phyloP scores from a whole-genome alignment of 352 stramenopile genomes.

The Hyaloperonospora brassicae region DNA sequence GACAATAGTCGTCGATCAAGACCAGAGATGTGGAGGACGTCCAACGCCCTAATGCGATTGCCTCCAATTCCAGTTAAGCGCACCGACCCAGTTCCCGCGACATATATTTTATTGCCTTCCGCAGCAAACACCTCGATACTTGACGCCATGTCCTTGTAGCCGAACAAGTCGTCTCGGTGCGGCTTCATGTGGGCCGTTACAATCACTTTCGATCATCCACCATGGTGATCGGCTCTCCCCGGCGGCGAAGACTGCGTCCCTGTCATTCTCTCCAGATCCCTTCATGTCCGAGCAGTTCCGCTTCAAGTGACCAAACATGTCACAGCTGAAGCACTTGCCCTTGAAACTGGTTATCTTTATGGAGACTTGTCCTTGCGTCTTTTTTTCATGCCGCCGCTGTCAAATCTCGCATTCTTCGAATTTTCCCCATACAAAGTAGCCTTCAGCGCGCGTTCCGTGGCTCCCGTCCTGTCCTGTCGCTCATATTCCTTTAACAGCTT shows the following conservation, averaged over 20 bases:
- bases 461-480: slow-evolving; percentile 9
- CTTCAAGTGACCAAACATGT: slow-evolving; percentile 2
- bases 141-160: neutral
- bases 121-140: neutral
- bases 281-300: neutral
- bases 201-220: neutral
- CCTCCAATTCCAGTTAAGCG: neutral
- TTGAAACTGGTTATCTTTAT: slow-evolving; percentile 6
- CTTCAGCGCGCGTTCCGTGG: slow-evolving; percentile 1
- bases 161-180: neutral
- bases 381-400: neutral
- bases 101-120: neutral
- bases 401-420: too few relatives aligned
- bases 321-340: slow-evolving; percentile 14
- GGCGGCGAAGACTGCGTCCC: neutral
- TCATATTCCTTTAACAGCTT: slow-evolving; percentile 24
- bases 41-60: neutral
- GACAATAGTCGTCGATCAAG: slow-evolving; percentile 18
- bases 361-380: neutral
- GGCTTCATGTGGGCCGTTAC: neutral
- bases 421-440: neutral
- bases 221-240: neutral
- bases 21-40: slow-evolving; percentile 6
- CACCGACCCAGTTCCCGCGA: neutral
- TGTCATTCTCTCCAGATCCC: neutral